Evolutionary conservation across 768 basidiomycete genomes (phyloP).

Genomic region (Chalciporus chontae): DNA sequence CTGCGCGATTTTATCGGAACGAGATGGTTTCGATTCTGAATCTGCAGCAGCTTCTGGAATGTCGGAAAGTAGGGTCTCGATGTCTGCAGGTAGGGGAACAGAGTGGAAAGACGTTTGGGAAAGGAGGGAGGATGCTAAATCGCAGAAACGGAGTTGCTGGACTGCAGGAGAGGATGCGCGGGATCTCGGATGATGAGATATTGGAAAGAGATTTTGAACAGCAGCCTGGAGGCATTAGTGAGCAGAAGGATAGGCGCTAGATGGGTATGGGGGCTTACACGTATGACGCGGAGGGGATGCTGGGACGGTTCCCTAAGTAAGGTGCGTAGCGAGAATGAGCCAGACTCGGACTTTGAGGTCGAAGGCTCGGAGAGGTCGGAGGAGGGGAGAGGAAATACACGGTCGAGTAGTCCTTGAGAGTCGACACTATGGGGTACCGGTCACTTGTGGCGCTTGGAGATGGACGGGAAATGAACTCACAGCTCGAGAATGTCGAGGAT

Average conservation of each 20-base stretch:
- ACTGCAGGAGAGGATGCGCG: slow-evolving; percentile 57
- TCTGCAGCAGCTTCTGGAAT: slow-evolving; percentile 18
- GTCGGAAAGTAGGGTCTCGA: slow-evolving; percentile 41
- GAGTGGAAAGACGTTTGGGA: slow-evolving; percentile 60
- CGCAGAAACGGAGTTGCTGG: slow-evolving; percentile 72
- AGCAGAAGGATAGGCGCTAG: slow-evolving; percentile 1
- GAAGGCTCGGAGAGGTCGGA: slow-evolving; percentile 38
- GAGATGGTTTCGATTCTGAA: slow-evolving; percentile 20
- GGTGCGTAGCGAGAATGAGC: slow-evolving; percentile 49
- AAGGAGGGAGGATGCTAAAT: slow-evolving; percentile 67
- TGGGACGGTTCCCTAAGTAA: slow-evolving; percentile 52
- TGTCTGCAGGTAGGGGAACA: slow-evolving; percentile 42
- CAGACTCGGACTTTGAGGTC: slow-evolving; percentile 33
- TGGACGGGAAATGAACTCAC: slow-evolving; percentile 31
- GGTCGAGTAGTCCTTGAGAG: slow-evolving; percentile 73
- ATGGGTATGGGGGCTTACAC: slow-evolving; percentile 40
- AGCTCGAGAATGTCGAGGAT: slow-evolving; percentile 59
- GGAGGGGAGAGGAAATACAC: slow-evolving; percentile 60
- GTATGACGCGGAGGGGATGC: slow-evolving; percentile 53
- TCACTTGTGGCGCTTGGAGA: neutral
- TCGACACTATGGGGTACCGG: slow-evolving; percentile 48
- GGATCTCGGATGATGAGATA: slow-evolving; percentile 65
- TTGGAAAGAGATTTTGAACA: slow-evolving; percentile 63
- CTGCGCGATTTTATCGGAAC: slow-evolving; percentile 29
- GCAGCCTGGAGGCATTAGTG: slow-evolving; percentile 43